A percentile compares a stretch with the other conserved stretches of the same genome.
phyloP scores from a whole-genome alignment of 495 filamentous ascomycete species.

The Lichenothelia convexa region DNA sequence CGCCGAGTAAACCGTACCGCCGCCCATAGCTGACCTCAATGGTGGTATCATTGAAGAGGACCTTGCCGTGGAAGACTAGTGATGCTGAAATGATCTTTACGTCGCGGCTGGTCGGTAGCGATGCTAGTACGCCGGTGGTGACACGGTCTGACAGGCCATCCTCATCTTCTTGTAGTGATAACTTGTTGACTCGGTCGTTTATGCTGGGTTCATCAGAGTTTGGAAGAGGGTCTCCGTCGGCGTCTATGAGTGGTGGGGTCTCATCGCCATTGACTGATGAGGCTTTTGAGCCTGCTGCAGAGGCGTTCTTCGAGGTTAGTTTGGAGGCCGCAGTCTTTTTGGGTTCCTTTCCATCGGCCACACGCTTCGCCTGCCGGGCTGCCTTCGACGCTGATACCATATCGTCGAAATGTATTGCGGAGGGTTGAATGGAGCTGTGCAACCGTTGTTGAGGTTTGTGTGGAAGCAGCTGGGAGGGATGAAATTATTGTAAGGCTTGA shows the following conservation, averaged over 20 bases:
- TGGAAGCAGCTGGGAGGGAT: too few relatives aligned
- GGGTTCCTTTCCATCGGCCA: constrained; percentile 37
- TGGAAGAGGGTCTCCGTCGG: constrained; percentile 35
- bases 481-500: too few relatives aligned
- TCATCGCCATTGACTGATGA: constrained; percentile 54
- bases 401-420: too few relatives aligned
- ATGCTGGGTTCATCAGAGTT: constrained; percentile 47
- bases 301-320: constrained; percentile 43
- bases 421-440: too few relatives aligned
- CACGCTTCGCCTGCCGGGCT: constrained; percentile 90
- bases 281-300: constrained; percentile 44
- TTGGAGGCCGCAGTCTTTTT: constrained; percentile 38
- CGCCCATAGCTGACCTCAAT: constrained; percentile 87
- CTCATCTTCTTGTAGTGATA: constrained; percentile 80
- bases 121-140: constrained; percentile 90
- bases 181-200: constrained; percentile 64
- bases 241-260: constrained; percentile 39
- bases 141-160: constrained; percentile 93
- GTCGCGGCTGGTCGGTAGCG: constrained; percentile 64
- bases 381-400: constrained; percentile 97
- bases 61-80: constrained; percentile 91
- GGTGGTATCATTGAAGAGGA: constrained; percentile 81
- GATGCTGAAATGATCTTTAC: constrained; percentile 91
- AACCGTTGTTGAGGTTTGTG: too few relatives aligned
- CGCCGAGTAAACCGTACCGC: constrained; percentile 85